Evolutionary conservation across 768 basidiomycete genomes (phyloP).

Genomic region (Heimioporus sp.): DNA sequence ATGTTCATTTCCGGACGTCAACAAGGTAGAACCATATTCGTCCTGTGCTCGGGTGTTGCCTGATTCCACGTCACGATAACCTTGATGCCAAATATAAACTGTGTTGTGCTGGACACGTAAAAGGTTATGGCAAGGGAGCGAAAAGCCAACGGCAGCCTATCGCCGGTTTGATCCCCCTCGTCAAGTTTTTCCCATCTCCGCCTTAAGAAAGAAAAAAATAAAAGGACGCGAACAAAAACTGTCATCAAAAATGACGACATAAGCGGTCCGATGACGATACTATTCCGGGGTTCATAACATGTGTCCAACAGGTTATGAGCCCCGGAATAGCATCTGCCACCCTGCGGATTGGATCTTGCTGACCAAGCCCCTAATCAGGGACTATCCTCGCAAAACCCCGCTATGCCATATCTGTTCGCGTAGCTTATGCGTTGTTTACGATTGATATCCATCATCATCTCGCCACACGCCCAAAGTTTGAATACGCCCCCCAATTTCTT

Average conservation of each 20-base stretch:
- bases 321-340: constrained; percentile 20
- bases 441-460: not conserved
- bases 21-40: constrained; percentile 5
- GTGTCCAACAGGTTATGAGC: constrained; percentile 24
- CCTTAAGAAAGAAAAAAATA: constrained; percentile 2
- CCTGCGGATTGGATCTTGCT: constrained; percentile 6
- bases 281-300: constrained; percentile 16
- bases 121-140: not conserved
- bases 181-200: not conserved
- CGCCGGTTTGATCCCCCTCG: not conserved
- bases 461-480: not conserved
- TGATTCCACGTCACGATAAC: constrained; percentile 9
- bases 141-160: not conserved
- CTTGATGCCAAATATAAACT: not conserved
- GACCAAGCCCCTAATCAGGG: not conserved
- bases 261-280: constrained; percentile 11
- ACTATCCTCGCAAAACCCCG: constrained; percentile 2
- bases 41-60: constrained; percentile 6
- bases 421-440: not conserved
- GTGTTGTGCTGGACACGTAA: constrained; percentile 13
- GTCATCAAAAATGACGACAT: not conserved
- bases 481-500: not conserved
- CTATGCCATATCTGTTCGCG: constrained; percentile 7
- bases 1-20: constrained; percentile 24
- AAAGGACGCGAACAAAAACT: not conserved